Conservation (phyloP, 1,139 yeast species). For the Yamadazyma atlantica region DNA sequence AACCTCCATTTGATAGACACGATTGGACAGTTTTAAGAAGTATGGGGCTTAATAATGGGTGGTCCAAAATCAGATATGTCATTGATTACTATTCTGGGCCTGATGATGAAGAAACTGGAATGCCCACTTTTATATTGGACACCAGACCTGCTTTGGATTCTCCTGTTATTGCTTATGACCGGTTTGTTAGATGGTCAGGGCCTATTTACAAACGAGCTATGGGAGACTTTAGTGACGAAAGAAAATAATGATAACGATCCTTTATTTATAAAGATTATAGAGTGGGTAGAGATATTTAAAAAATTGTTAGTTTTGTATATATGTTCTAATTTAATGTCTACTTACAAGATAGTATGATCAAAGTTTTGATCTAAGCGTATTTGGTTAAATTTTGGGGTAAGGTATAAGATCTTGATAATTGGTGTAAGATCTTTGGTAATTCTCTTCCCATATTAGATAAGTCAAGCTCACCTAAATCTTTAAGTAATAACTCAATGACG, state of each 20-base stretch:
- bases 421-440: conserved; percentile 31
- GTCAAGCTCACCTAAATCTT: conserved; percentile 29
- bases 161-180: conserved; percentile 59
- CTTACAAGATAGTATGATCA: conserved; percentile 1
- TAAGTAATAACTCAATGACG: conserved; percentile 35
- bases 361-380: no score
- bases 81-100: conserved; percentile 94
- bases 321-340: not conserved
- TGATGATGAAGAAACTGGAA: conserved; percentile 82
- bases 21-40: conserved; percentile 94
- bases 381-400: conserved; percentile 6
- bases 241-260: not conserved
- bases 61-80: conserved; percentile 74
- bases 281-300: not conserved
- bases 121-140: conserved; percentile 89
- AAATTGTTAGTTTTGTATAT: no score
- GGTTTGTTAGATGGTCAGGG: conserved; percentile 52
- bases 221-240: conserved; percentile 30
- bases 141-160: conserved; percentile 93
- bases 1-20: conserved; percentile 96
- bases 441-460: conserved; percentile 37
- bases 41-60: conserved; percentile 45
- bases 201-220: conserved; percentile 47
- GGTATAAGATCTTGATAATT: conserved; percentile 1
- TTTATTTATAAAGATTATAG: not conserved